A percentile compares a stretch with the other conserved stretches of the same genome.
phyloP scores from a whole-genome alignment of 352 stramenopile species.

The Paralagenidium karlingii region DNA sequence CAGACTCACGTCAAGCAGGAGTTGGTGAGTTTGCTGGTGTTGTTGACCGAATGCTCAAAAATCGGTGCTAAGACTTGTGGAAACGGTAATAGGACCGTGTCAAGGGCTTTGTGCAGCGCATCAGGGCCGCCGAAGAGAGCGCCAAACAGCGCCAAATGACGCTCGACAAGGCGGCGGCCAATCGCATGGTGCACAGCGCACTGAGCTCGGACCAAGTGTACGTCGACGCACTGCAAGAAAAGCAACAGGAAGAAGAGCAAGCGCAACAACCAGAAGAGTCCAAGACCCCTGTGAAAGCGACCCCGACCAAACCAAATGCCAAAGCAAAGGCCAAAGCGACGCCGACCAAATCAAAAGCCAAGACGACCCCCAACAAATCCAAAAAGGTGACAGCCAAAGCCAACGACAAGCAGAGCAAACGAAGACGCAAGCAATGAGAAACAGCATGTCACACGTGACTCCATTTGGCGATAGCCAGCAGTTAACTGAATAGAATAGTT shows the following conservation, averaged over 20 bases:
- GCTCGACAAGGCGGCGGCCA: conserved; percentile 69
- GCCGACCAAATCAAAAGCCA: not conserved
- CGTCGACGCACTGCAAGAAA: conserved; percentile 43
- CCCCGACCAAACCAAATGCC: too few relatives aligned
- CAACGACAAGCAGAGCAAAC: conserved; percentile 37
- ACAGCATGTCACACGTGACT: not conserved
- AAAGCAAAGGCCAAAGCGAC: not conserved
- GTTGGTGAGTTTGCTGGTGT: conserved; percentile 18
- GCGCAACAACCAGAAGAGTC: conserved; percentile 13
- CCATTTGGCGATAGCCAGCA: too few relatives aligned
- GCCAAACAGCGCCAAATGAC: conserved; percentile 58
- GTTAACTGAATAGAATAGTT: too few relatives aligned
- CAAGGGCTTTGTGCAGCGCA: conserved; percentile 82
- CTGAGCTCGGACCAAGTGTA: conserved; percentile 81
- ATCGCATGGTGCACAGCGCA: conserved; percentile 74
- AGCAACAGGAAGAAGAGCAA: conserved; percentile 33
- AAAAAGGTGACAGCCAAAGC: conserved; percentile 4
- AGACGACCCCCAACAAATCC: not conserved
- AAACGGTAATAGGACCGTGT: conserved; percentile 55
- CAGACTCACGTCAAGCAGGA: conserved; percentile 86
- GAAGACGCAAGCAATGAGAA: conserved; percentile 27
- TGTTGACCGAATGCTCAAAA: not conserved
- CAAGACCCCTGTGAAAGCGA: conserved; percentile 11
- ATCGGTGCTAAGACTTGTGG: not conserved
- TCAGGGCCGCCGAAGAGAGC: conserved; percentile 79